Evolutionary conservation across 164 flowering plant genomes (phyloP).

Genomic region (Chloranthus sessilifolius): DNA sequence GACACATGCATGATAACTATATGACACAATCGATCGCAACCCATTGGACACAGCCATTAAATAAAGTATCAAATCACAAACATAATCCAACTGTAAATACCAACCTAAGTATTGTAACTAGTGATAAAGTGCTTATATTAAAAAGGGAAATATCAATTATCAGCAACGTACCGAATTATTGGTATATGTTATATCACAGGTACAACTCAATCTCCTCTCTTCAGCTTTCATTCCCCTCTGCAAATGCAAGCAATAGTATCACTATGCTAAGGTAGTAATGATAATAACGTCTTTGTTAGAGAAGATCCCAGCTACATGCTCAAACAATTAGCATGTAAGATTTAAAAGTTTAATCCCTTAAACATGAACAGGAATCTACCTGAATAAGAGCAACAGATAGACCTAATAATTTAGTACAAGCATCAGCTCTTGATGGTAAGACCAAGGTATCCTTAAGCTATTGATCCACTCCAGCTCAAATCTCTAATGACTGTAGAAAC

Average conservation of each 20-base stretch:
- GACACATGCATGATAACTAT: constrained; percentile 55
- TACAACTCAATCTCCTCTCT: constrained; percentile 73
- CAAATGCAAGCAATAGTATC: constrained; percentile 20
- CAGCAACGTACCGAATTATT: constrained; percentile 76
- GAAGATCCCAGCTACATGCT: neutral
- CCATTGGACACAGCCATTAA: neutral
- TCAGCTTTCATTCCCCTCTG: constrained; percentile 78
- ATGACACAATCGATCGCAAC: neutral
- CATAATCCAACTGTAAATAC: neutral
- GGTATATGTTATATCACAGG: constrained; percentile 87
- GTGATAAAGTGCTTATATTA: too few species aligned
- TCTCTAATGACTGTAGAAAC: too few species aligned
- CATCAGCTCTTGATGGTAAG: too few species aligned
- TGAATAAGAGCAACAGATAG: constrained; percentile 98
- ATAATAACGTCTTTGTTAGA: too few species aligned
- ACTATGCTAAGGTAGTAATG: constrained; percentile 4
- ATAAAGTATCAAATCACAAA: neutral
- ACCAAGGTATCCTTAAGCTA: too few species aligned
- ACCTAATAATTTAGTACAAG: constrained; percentile 39
- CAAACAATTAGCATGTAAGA: neutral
- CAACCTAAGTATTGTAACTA: too few species aligned
- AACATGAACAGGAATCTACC: constrained; percentile 30
- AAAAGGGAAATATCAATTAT: neutral
- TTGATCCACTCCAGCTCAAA: too few species aligned
- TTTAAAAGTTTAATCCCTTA: neutral